Evolutionary conservation across 2,329 filamentous ascomycete genomes (phyloP).

Genomic region (Grosmannia serpens): DNA sequence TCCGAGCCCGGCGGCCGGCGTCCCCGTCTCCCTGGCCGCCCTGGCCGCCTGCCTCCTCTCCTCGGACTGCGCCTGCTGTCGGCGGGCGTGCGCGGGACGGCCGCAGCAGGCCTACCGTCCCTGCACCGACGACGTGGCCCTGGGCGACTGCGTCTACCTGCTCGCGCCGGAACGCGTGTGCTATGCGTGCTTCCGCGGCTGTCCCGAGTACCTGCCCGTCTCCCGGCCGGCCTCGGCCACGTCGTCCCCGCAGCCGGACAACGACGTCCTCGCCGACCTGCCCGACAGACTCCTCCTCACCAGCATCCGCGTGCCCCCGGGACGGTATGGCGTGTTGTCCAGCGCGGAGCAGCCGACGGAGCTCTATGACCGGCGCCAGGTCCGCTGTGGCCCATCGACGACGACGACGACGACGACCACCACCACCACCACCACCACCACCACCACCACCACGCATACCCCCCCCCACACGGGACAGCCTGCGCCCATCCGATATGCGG

Average conservation of each 20-base stretch:
- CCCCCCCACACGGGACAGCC: not conserved
- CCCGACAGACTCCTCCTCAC: not conserved
- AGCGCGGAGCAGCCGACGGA: slow-evolving; percentile 7
- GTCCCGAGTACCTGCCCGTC: slow-evolving; percentile 10
- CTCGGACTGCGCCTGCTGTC: slow-evolving; percentile 9
- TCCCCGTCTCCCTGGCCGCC: slow-evolving; percentile 1
- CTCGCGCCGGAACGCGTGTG: slow-evolving; percentile 11
- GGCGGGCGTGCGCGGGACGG: not conserved
- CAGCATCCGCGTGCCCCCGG: slow-evolving; percentile 6
- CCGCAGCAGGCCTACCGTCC: not conserved
- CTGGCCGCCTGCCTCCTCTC: slow-evolving; percentile 9
- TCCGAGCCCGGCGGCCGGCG: not conserved
- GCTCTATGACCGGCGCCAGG: slow-evolving; percentile 8
- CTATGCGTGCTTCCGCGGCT: slow-evolving; percentile 11
- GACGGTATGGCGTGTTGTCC: slow-evolving; percentile 11
- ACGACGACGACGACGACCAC: not conserved
- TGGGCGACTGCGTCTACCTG: slow-evolving; percentile 12
- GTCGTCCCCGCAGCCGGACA: not conserved
- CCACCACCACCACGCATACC: too few relatives aligned
- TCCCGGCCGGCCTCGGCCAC: not conserved
- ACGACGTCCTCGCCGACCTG: not conserved
- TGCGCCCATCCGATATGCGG: slow-evolving; percentile 10
- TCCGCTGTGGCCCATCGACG: not conserved
- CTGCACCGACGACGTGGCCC: not conserved
- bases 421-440: not conserved